Evolutionary conservation across 2,329 filamentous ascomycete genomes (phyloP).

Genomic region (Graphilbum ipis-grandicollis): DNA sequence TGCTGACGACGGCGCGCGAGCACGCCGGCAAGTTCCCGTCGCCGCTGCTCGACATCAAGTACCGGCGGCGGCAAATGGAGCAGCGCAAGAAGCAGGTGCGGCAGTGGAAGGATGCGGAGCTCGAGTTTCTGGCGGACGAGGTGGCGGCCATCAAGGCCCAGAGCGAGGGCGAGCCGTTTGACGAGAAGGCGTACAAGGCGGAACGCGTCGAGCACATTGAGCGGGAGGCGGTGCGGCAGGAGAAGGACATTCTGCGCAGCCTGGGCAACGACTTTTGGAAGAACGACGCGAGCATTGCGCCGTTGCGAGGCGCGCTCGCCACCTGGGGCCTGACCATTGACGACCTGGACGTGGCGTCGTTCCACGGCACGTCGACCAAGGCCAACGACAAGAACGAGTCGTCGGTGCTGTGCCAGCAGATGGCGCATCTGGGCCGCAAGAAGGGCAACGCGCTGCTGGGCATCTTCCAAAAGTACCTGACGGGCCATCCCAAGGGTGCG

Average conservation of each 20-base stretch:
- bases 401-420: slow-evolving; percentile 88
- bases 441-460: slow-evolving; percentile 94
- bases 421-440: slow-evolving; percentile 81
- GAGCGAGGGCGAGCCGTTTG: slow-evolving; percentile 46
- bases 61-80: slow-evolving; percentile 87
- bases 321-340: slow-evolving; percentile 98
- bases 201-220: slow-evolving; percentile 79
- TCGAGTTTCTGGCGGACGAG: slow-evolving; percentile 86
- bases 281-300: slow-evolving; percentile 81
- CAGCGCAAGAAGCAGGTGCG: slow-evolving; percentile 87
- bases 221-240: slow-evolving; percentile 72
- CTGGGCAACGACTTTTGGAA: slow-evolving; percentile 99
- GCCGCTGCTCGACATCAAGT: slow-evolving; percentile 91
- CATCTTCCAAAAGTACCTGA: slow-evolving; percentile 99
- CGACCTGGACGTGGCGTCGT: slow-evolving; percentile 85
- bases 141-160: slow-evolving; percentile 78
- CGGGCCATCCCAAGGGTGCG: slow-evolving; percentile 96
- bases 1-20: slow-evolving; percentile 88
- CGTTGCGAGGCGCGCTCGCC: slow-evolving; percentile 84
- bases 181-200: slow-evolving; percentile 70
- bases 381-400: slow-evolving; percentile 99
- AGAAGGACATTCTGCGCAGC: slow-evolving; percentile 82
- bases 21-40: slow-evolving; percentile 83
- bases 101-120: slow-evolving; percentile 89
- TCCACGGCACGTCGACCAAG: slow-evolving; percentile 97